phyloP scores from a whole-genome alignment of 768 basidiomycete genomes.

The Rhizopogon rudus region DNA sequence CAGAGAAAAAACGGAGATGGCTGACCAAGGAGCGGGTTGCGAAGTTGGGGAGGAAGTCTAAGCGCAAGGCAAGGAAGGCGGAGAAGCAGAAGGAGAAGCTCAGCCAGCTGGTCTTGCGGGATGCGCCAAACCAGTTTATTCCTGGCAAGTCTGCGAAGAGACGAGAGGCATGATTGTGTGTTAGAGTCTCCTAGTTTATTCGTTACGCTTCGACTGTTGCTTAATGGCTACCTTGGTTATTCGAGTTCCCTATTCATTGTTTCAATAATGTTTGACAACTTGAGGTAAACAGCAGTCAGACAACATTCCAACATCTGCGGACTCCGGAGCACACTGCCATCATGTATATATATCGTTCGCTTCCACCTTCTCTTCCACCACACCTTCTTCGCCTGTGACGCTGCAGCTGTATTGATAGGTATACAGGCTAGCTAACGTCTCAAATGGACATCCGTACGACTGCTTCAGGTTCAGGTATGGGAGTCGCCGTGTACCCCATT shows the following conservation, averaged over 20 bases:
- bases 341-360: not conserved
- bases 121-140: slow-evolving; percentile 57
- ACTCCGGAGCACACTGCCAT: too few species aligned
- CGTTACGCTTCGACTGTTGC: not conserved
- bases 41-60: slow-evolving; percentile 27
- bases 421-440: not conserved
- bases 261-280: too few species aligned
- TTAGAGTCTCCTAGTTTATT: not conserved
- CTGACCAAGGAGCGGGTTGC: slow-evolving; percentile 34
- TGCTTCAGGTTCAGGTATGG: not conserved
- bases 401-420: not conserved
- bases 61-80: slow-evolving; percentile 39
- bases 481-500: not conserved
- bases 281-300: too few species aligned
- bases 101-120: slow-evolving; percentile 44
- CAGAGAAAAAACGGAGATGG: slow-evolving; percentile 56
- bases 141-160: slow-evolving; percentile 26
- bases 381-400: not conserved
- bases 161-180: not conserved
- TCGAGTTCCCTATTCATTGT: not conserved
- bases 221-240: not conserved
- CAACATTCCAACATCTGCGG: too few species aligned
- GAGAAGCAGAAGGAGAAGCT: slow-evolving; percentile 49
- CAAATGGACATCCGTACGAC: not conserved
- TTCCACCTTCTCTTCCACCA: not conserved